These are phyloP conservation scores for Ceratobasidium sp. DNA, from an alignment of 1,284 basidiomycete species.

Conservation along the genomic window DNA sequence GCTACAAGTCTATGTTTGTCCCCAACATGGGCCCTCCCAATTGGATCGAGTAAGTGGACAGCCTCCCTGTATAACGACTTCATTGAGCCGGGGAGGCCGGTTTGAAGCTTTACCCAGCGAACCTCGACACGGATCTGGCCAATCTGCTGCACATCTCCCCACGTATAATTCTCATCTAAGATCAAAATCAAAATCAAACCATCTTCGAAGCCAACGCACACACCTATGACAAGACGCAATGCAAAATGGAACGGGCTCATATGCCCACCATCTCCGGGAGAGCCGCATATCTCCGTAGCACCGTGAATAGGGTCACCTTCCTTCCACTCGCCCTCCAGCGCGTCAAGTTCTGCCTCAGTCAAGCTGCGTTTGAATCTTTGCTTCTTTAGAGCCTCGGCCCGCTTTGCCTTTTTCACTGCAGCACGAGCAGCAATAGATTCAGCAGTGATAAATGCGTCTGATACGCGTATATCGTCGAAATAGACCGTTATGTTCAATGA, in stretches of 20 bases:
- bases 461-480: conserved; percentile 2
- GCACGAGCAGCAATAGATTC: background rate
- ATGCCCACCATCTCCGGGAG: background rate
- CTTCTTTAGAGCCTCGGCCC: background rate
- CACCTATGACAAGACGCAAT: background rate
- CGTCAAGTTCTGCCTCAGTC: background rate
- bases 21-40: background rate
- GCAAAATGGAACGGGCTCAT: background rate
- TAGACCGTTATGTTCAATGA: background rate
- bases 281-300: background rate
- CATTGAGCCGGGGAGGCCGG: background rate
- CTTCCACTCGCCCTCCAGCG: background rate
- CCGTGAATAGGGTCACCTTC: background rate
- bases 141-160: background rate
- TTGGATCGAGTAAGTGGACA: background rate
- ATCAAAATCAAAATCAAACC: no score
- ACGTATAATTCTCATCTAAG: background rate
- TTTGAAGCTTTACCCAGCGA: background rate
- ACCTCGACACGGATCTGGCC: conserved; percentile 10
- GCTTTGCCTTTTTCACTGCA: background rate
- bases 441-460: background rate
- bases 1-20: background rate
- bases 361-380: background rate
- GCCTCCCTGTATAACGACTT: background rate
- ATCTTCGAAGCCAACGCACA: no score